Conservation (phyloP, 2,329 filamentous ascomycete genomes). For the Penicillium olsonii region DNA sequence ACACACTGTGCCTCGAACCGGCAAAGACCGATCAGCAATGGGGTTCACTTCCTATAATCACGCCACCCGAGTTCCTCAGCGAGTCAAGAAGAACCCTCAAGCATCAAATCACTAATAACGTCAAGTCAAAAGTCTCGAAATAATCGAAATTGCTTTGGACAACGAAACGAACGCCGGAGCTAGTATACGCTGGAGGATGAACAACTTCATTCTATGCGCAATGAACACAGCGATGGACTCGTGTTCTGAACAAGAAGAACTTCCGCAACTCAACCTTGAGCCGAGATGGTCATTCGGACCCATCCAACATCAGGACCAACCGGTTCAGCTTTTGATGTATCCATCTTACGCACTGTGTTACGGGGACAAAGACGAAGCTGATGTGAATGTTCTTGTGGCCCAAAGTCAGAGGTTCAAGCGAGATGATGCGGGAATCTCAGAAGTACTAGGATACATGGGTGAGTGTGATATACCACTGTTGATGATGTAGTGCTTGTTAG, state of each 20-base stretch:
- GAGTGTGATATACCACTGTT: neutral
- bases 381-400: constrained; percentile 1
- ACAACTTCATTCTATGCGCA: neutral
- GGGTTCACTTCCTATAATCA: neutral
- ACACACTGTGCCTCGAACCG: neutral
- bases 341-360: constrained; percentile 4
- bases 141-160: neutral
- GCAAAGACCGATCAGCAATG: neutral
- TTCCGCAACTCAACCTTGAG: neutral
- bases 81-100: neutral
- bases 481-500: neutral
- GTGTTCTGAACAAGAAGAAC: neutral
- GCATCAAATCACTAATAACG: neutral
- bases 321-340: constrained; percentile 1
- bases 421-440: neutral
- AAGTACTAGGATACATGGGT: constrained; percentile 7
- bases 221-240: neutral
- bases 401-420: neutral
- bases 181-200: constrained; percentile 2
- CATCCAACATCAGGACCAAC: neutral
- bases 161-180: neutral
- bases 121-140: neutral
- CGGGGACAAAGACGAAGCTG: constrained; percentile 1
- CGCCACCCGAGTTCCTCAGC: neutral
- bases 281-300: constrained; percentile 4